Evolutionary conservation across 2,329 filamentous ascomycete genomes (phyloP).

Genomic region (Cordyceps cateniannulata): DNA sequence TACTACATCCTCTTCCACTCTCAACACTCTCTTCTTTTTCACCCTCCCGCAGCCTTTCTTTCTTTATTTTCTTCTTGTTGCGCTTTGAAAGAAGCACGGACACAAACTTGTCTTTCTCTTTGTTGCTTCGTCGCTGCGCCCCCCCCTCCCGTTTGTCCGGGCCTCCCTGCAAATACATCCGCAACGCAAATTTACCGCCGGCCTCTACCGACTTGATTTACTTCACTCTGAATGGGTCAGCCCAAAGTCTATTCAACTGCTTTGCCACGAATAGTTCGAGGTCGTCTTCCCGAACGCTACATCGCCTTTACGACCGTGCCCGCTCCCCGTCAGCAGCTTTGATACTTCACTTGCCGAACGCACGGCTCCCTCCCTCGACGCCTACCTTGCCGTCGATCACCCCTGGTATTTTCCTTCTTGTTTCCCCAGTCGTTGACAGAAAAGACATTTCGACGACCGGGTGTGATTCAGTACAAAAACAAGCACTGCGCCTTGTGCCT

Average conservation of each 20-base stretch:
- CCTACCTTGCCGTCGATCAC: neutral
- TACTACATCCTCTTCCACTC: neutral
- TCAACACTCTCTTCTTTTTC: neutral
- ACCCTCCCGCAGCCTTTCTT: neutral
- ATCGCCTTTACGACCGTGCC: neutral
- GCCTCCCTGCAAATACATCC: neutral
- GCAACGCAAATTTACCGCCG: no score
- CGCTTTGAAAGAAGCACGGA: neutral
- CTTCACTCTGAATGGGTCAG: neutral
- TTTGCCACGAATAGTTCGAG: neutral
- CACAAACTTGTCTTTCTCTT: neutral
- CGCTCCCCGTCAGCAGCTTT: neutral
- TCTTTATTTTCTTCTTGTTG: neutral
- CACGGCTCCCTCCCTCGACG: neutral
- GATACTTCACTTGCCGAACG: neutral
- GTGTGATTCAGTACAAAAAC: neutral
- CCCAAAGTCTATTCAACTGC: neutral
- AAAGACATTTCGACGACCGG: neutral
- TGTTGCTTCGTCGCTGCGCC: neutral
- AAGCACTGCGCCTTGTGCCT: neutral
- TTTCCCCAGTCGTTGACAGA: neutral
- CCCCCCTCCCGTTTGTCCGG: neutral
- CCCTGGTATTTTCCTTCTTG: neutral
- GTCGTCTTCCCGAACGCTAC: neutral
- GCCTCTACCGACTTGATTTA: neutral